Conservation (phyloP, 2,329 filamentous ascomycete species). For the Fusarium sp. region DNA sequence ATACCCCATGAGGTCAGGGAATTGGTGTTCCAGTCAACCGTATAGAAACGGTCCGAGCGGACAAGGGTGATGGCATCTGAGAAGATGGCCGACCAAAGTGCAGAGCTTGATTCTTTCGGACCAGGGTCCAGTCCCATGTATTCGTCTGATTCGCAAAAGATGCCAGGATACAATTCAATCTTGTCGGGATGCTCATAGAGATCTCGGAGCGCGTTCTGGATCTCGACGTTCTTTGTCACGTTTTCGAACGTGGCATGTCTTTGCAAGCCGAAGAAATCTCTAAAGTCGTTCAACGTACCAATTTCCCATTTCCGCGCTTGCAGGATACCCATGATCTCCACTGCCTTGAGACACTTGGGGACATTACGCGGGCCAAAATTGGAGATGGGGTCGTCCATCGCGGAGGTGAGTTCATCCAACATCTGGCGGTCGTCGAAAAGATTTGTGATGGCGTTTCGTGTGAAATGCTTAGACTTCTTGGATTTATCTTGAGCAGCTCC, state of each 20-base stretch:
- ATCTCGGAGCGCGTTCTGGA: constrained; percentile 43
- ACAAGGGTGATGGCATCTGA: constrained; percentile 81
- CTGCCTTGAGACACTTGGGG: constrained; percentile 68
- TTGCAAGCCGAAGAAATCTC: constrained; percentile 72
- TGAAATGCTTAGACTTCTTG: constrained; percentile 2
- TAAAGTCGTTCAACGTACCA: constrained; percentile 74
- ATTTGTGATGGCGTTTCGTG: constrained; percentile 23
- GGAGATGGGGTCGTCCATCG: constrained; percentile 65
- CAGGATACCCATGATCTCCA: constrained; percentile 74
- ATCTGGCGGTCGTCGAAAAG: constrained; percentile 32
- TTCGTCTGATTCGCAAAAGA: constrained; percentile 75
- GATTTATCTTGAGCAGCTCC: background rate
- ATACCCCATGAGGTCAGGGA: constrained; percentile 53
- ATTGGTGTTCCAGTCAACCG: constrained; percentile 60
- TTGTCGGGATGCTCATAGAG: constrained; percentile 74
- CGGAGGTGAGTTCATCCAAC: constrained; percentile 57
- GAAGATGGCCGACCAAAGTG: constrained; percentile 76
- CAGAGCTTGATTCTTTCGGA: constrained; percentile 71
- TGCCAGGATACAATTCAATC: constrained; percentile 75
- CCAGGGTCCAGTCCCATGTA: constrained; percentile 77
- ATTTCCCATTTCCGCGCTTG: constrained; percentile 72
- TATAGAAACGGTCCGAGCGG: constrained; percentile 79
- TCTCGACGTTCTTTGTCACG: constrained; percentile 11
- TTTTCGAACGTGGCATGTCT: constrained; percentile 68
- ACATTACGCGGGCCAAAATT: constrained; percentile 69